These are phyloP conservation scores for Coemansia sp. DNA, from an alignment of 192 early-diverging fungal genomes.

Conservation along the genomic window DNA sequence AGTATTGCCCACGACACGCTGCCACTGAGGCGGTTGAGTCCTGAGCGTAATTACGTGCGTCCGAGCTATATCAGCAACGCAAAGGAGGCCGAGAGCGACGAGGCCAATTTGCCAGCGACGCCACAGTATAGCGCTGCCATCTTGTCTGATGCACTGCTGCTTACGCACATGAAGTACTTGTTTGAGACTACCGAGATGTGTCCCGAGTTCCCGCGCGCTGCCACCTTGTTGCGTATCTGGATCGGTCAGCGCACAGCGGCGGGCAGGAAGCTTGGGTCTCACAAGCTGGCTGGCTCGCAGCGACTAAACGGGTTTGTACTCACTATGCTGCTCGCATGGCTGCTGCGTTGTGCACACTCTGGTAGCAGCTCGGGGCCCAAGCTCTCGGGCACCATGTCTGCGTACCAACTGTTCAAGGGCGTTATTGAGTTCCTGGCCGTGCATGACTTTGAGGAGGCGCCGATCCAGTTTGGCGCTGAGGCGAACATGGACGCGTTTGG, in stretches of 20 bases:
- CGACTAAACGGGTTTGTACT: conserved; percentile 77
- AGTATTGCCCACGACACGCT: conserved; percentile 65
- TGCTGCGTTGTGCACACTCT: conserved; percentile 59
- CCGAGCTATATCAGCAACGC: conserved; percentile 35
- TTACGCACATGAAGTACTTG: conserved; percentile 75
- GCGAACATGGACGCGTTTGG: conserved; percentile 56
- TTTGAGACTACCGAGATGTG: conserved; percentile 72
- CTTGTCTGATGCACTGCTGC: conserved; percentile 70
- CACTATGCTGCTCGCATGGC: conserved; percentile 83
- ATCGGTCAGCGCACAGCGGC: conserved; percentile 64
- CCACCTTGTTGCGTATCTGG: conserved; percentile 83
- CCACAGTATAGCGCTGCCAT: conserved; percentile 89
- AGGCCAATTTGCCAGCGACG: conserved; percentile 57
- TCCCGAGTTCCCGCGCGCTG: conserved; percentile 77
- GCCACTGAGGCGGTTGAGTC: conserved; percentile 68
- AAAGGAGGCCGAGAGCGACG: conserved; percentile 5
- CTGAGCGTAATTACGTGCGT: conserved; percentile 80
- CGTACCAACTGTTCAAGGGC: conserved; percentile 84
- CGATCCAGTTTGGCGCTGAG: conserved; percentile 23
- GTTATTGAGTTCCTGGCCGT: conserved; percentile 77
- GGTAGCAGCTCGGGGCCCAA: conserved; percentile 55
- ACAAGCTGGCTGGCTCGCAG: conserved; percentile 12
- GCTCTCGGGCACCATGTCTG: conserved; percentile 68
- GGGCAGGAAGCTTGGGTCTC: conserved; percentile 27
- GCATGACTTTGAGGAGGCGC: conserved; percentile 37